Percentiles rank a stretch among this genome's conserved stretches.
Conservation (phyloP, 208 protist species). For the Acanthamoeba triangularis region DNA sequence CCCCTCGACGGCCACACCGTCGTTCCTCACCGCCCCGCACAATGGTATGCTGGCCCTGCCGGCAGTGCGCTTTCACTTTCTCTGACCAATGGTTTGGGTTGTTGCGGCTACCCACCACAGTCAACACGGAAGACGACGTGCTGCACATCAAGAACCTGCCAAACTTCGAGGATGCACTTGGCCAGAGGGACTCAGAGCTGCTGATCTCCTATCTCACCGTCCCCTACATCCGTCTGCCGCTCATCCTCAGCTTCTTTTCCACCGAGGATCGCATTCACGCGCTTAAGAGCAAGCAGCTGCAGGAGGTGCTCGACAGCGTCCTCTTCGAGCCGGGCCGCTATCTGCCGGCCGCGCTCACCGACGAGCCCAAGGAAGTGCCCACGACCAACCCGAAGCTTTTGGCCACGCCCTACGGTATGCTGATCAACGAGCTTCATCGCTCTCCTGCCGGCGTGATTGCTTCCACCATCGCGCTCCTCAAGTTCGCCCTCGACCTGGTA, state of each 20-base stretch:
- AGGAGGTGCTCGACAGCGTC: constrained; percentile 92
- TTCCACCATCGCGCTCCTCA: constrained; percentile 73
- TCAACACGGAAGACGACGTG: constrained; percentile 94
- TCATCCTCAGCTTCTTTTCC: constrained; percentile 94
- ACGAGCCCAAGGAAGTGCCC: constrained; percentile 85
- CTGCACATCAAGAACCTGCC: constrained; percentile 92
- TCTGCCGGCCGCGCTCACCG: constrained; percentile 77
- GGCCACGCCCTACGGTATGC: constrained; percentile 92
- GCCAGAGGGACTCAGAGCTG: constrained; percentile 92
- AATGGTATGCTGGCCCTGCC: neutral
- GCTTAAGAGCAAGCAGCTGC: constrained; percentile 85
- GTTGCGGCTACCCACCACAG: neutral
- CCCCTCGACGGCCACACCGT: constrained; percentile 70
- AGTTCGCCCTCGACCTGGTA: constrained; percentile 81
- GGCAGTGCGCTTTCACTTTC: neutral
- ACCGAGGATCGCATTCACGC: constrained; percentile 93
- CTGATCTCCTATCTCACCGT: constrained; percentile 94
- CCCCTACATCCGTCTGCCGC: constrained; percentile 93
- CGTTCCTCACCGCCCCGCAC: constrained; percentile 55
- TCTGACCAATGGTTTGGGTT: neutral
- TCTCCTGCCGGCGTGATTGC: constrained; percentile 87
- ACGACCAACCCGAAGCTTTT: constrained; percentile 91
- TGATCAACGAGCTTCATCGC: constrained; percentile 93
- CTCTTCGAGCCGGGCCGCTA: constrained; percentile 95
- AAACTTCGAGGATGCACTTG: constrained; percentile 92